Percentiles rank a stretch among this genome's conserved stretches.
Conservation (phyloP, 2,329 filamentous ascomycete genomes). For the Colletotrichum sp. region DNA sequence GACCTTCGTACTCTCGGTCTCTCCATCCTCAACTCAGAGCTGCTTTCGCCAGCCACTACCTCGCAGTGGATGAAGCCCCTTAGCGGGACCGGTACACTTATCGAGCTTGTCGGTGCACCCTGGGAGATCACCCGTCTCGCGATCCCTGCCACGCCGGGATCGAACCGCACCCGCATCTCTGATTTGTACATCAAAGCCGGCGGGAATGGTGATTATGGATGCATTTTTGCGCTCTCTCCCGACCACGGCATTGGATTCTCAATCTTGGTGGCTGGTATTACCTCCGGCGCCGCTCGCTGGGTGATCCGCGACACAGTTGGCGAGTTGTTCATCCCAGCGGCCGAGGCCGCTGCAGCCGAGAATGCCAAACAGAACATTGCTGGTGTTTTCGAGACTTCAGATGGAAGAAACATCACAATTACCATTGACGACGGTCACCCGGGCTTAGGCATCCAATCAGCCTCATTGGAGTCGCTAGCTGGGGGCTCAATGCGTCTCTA, state of each 20-base stretch:
- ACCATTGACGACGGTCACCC: background rate
- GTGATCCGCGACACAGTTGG: constrained; percentile 24
- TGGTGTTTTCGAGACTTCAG: constrained; percentile 18
- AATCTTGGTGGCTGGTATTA: constrained; percentile 25
- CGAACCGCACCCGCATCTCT: constrained; percentile 29
- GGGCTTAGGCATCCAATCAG: background rate
- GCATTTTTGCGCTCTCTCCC: constrained; percentile 18
- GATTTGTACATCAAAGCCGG: constrained; percentile 31
- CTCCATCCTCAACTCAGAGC: constrained; percentile 24
- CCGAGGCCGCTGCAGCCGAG: constrained; percentile 24
- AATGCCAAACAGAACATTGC: constrained; percentile 19
- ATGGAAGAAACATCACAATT: background rate
- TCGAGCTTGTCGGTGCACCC: constrained; percentile 19
- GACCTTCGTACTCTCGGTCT: constrained; percentile 21
- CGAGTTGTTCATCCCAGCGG: constrained; percentile 22
- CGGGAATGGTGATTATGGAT: constrained; percentile 29
- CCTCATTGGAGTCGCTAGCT: background rate
- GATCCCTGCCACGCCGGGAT: constrained; percentile 12
- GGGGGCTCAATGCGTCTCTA: background rate
- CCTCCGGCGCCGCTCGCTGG: constrained; percentile 18
- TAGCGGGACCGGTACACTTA: constrained; percentile 14
- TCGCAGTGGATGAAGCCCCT: constrained; percentile 26
- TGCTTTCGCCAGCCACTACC: constrained; percentile 2
- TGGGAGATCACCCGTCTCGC: constrained; percentile 26
- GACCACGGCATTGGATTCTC: constrained; percentile 29